Base-by-base conservation (phyloP, 1,284 basidiomycete species). In the Heterobasidion parviporum region DNA sequence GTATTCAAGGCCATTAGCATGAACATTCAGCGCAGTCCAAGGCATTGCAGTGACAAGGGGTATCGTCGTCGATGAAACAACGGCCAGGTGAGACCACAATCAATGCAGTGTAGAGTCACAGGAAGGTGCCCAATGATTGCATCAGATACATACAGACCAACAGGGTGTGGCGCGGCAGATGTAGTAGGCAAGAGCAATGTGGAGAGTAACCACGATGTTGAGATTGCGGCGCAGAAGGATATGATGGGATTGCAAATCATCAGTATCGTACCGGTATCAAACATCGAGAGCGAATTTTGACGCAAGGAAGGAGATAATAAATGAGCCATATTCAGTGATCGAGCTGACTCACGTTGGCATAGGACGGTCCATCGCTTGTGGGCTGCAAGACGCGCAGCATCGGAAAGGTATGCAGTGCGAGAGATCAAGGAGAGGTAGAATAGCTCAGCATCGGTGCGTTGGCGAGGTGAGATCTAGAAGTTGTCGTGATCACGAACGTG, bases 371-470 rank as follows among this genome's bases (percentile, higher is more conserved):
- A 90, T 54, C 79, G 82, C 41, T 85, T 84, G 63, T 89, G 83
- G 60, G 71, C 68, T 62, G 68, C 65, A 54, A 62, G 61, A 54
- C 78, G 75, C 56, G 74, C 74, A 32, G 75, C 72, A 18, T 81
- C 78, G 35, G 73, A 69, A 20, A 68, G 66, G 36, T 72, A 68
- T 47, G 68, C 65, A 47, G 78, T 69, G 52, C 77, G 79, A 53
- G 74, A 72, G 59, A 87, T 73, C 63, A 74, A 77, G 38, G 85
- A 85, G 54, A 95, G 73, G 70, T 94, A 96, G 66, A 88, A 91
- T 45, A 92, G 70, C 70, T 98, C 94, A 52, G 88, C 85, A 64
- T 98, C 95, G n/a, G 71, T 75, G 41, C 95, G 78, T 67, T 96
- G 93, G 59, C 79, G 81, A 8, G 69, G 56, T 5, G 84, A 79